Conservation (phyloP, 352 stramenopile species). For the Phytopythium montanum region DNA sequence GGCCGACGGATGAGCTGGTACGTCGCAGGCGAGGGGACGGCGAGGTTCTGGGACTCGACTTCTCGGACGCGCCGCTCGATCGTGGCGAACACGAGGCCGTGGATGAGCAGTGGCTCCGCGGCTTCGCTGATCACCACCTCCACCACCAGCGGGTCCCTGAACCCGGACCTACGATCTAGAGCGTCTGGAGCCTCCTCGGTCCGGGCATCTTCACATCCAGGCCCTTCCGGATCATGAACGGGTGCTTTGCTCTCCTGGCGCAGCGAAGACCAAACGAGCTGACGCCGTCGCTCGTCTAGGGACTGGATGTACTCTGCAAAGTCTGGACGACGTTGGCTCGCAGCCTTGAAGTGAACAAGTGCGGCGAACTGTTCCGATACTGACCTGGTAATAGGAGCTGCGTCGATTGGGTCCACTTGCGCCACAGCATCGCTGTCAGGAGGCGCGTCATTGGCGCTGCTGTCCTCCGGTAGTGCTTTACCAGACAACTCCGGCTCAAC, state of each 20-base stretch:
- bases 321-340: too few species aligned
- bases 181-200: neutral
- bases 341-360: neutral
- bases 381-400: neutral
- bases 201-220: neutral
- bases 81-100: constrained; percentile 39
- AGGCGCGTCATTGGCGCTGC: neutral
- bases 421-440: neutral
- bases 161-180: neutral
- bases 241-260: neutral
- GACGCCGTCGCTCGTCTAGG: constrained; percentile 10
- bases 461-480: neutral
- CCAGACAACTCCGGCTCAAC: neutral
- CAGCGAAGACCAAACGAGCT: neutral
- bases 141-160: constrained; percentile 19
- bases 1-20: constrained; percentile 80
- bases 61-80: constrained; percentile 71
- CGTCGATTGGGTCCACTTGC: neutral
- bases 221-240: neutral
- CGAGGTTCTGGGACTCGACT: constrained; percentile 53
- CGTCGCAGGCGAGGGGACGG: constrained; percentile 54
- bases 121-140: constrained; percentile 50
- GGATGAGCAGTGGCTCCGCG: constrained; percentile 47
- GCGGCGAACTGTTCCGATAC: neutral
- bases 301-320: constrained; percentile 21